A percentile compares a stretch with the other conserved stretches of the same genome.
These are phyloP conservation scores for Globisporangium uncinulatum DNA, from an alignment of 352 stramenopile genomes.

Conservation along the genomic window DNA sequence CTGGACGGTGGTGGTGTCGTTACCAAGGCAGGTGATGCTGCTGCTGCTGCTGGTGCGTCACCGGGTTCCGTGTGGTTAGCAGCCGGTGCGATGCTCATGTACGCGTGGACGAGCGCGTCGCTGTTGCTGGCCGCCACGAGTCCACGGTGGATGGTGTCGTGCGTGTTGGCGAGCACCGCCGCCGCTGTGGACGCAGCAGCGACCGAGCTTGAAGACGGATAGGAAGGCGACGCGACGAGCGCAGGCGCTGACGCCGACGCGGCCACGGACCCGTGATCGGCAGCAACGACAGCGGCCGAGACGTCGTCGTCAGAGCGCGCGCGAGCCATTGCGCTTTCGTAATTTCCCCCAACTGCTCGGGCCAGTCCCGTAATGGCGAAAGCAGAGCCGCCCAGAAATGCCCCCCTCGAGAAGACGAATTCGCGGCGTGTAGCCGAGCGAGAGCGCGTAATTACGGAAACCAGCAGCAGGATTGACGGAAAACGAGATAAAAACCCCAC, in stretches of 20 bases:
- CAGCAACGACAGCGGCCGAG: neutral
- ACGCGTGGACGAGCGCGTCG: conserved; percentile 15
- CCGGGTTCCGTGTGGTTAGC: neutral
- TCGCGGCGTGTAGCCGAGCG: too few species aligned
- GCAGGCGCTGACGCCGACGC: neutral
- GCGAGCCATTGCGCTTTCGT: conserved; percentile 13
- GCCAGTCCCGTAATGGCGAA: conserved; percentile 12
- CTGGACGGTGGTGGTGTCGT: neutral
- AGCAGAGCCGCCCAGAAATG: neutral
- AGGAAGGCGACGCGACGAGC: neutral
- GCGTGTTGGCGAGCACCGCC: neutral
- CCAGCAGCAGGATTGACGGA: too few species aligned
- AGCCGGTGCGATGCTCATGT: conserved; percentile 11
- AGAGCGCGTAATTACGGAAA: too few species aligned
- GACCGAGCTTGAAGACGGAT: neutral
- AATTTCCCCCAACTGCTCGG: conserved; percentile 9
- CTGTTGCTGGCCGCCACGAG: conserved; percentile 6
- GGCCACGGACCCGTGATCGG: neutral
- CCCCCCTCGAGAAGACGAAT: neutral
- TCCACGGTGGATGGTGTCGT: conserved; percentile 5
- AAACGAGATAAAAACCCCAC: too few species aligned
- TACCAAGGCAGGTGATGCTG: neutral
- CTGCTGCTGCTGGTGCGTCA: neutral
- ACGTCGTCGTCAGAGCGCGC: conserved; percentile 1
- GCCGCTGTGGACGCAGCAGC: neutral